Base-by-base conservation (phyloP, 164 flowering plant species). In the Warburgia ugandensis region DNA sequence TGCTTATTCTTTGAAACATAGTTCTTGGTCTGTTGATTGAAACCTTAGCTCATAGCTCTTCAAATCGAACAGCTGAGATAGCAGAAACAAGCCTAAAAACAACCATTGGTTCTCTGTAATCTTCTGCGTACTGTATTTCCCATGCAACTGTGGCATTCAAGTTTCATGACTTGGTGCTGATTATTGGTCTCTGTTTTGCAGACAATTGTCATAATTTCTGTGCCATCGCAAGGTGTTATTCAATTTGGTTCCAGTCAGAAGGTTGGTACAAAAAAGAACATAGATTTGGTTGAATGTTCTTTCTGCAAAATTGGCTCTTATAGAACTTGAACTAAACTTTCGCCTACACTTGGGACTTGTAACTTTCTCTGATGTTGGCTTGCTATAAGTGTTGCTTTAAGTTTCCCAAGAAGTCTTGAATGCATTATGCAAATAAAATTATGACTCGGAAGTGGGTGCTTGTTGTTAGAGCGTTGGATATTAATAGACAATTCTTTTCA, bases 221-320 rank as follows among this genome's bases (percentile, higher is more conserved):
- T 89, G 36, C 79, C 72, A 59, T 70, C 75, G 5, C 68, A 55
- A 26, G 86, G 91, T 2, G 90, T 83, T 16, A 44, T 83, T 45
- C 86, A 83, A 68, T 75, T 89, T 61, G 97, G 95, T 54, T 81
- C 97, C 50, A 73, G 70, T 27, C 46, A 69, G 22, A 80, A 89
- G 97, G 97, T 89, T 45, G 42, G 75, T 35, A 29, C 8, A n/a
- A 12, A 16, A n/a, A 50, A 50, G 35, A 33, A 13, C 40, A 23
- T 29, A 20, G 17, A 37, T 2, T 7, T 7, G 2, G 12, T 9
- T 12, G 4, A 3, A 9, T 13, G 26, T 16, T 14, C 28, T 25
- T 45, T 23, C 26, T 9, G 6, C n/a, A 12, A 16, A 13, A 7
- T 1, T 21, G 47, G 19, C 39, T 36, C 39, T 11, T 11, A 17